Evolutionary conservation across 1,284 basidiomycete genomes (phyloP), one percentile per base, ranked within the genome.

Genomic region (Cutaneotrichosporon cutaneum): DNA sequence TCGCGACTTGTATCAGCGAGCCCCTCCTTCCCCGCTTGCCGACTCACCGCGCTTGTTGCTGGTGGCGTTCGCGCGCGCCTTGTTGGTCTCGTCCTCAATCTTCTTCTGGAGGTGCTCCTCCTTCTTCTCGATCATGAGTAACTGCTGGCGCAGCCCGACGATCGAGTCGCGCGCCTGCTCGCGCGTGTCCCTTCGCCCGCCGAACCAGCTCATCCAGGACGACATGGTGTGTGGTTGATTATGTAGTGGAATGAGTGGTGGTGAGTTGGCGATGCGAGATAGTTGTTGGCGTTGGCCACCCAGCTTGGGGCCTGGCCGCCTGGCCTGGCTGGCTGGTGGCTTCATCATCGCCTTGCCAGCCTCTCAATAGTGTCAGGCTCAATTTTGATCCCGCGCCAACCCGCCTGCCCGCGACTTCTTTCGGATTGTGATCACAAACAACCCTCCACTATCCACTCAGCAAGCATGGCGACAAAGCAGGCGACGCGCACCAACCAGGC

Each of bases 81-180:
- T 96, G 83, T 87, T 88, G 72, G 87, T 73, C 77, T 98, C 95
- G 66, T 97, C 94, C 47, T 96, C 93, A 71, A 99, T 93, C 88
- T 96, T 94, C 85, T 92, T 94, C 83, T 90, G 88, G 68, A 98
- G 83, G 80, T 92, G 85, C 80, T 98, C 94, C 83, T 99, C 96
- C 84, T 97, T 97, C 91, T 98, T 99, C 85, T 98, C 94, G 70
- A 99, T 88, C 87, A 97, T 90, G 80, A 94, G 87, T 66, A 94
- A 84, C 77, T 94, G 90, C 80, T 92, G 88, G 71, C 93, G 85
- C 70, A 95, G 83, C 35, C 82, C 84, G 63, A 95, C 89, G 77
- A 95, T 95, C 53, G 93, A 90, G 76, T 93, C 90, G 70, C 91
- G 85, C 36, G 91, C 87, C 36, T 86, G 83, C 78, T 88, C 86